Evolutionary conservation across 345 rosid species (phyloP).

Genomic region (Angophora floribunda): DNA sequence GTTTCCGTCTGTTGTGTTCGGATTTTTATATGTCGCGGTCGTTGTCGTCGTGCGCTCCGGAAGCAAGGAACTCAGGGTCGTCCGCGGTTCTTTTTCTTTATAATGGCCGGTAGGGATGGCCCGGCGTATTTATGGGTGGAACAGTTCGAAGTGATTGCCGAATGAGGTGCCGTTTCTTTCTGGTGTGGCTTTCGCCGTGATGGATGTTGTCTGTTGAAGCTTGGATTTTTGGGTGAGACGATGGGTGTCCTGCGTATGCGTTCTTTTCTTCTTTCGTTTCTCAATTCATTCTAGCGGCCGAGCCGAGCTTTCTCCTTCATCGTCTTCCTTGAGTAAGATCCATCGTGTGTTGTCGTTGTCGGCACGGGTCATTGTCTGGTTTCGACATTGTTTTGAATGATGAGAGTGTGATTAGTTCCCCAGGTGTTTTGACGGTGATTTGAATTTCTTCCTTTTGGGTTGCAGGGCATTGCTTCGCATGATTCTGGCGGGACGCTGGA

Average conservation of each 20-base stretch:
- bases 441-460: not conserved
- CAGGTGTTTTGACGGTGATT: not conserved
- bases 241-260: not conserved
- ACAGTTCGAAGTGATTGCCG: not conserved
- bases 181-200: not conserved
- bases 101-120: not conserved
- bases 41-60: not conserved
- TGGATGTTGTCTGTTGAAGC: not conserved
- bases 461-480: constrained; percentile 28
- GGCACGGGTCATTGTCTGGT: not conserved
- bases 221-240: not conserved
- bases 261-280: not conserved
- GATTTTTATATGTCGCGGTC: not conserved
- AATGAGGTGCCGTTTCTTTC: not conserved
- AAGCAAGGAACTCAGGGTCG: not conserved
- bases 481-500: constrained; percentile 29
- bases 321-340: not conserved
- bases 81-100: not conserved
- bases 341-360: not conserved
- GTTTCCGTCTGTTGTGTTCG: not conserved
- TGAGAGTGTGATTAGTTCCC: not conserved
- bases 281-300: fast-evolving
- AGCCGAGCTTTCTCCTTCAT: not conserved
- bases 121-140: not conserved
- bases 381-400: not conserved